Percentiles rank a stretch among this genome's conserved stretches.
phyloP scores from a whole-genome alignment of 352 stramenopile genomes.

The Phytopythium oedochilum region DNA sequence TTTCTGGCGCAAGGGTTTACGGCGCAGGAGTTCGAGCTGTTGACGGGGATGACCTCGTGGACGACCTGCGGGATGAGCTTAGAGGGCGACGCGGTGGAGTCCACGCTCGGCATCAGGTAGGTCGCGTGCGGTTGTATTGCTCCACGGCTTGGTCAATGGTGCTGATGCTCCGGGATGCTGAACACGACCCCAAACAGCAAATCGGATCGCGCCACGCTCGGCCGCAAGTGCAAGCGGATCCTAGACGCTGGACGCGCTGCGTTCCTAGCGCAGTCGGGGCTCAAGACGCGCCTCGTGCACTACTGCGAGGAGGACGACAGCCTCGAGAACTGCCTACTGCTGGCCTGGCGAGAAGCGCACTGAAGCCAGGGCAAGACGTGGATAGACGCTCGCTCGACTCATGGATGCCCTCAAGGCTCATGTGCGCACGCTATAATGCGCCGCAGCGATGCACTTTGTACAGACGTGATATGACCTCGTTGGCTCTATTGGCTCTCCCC shows the following conservation, averaged over 20 bases:
- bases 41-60: slow-evolving; percentile 75
- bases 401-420: not conserved
- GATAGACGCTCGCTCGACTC: not conserved
- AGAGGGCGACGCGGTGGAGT: slow-evolving; percentile 56
- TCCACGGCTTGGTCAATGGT: no score
- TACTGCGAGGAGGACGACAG: slow-evolving; percentile 74
- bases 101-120: slow-evolving; percentile 68
- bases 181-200: slow-evolving; percentile 26
- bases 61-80: slow-evolving; percentile 71
- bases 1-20: slow-evolving; percentile 52
- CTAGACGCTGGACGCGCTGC: slow-evolving; percentile 62
- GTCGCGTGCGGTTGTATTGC: not conserved
- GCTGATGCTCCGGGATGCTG: not conserved
- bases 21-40: slow-evolving; percentile 48
- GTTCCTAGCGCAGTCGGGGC: slow-evolving; percentile 39
- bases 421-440: no score
- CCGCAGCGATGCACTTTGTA: no score
- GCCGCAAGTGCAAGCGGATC: slow-evolving; percentile 74
- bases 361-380: not conserved
- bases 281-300: slow-evolving; percentile 70
- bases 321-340: slow-evolving; percentile 77
- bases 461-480: no score
- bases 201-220: slow-evolving; percentile 50
- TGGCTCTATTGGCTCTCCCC: no score
- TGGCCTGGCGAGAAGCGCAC: slow-evolving; percentile 38